phyloP scores from a whole-genome alignment of 306 rosid genomes.

The Sicyos edulis region DNA sequence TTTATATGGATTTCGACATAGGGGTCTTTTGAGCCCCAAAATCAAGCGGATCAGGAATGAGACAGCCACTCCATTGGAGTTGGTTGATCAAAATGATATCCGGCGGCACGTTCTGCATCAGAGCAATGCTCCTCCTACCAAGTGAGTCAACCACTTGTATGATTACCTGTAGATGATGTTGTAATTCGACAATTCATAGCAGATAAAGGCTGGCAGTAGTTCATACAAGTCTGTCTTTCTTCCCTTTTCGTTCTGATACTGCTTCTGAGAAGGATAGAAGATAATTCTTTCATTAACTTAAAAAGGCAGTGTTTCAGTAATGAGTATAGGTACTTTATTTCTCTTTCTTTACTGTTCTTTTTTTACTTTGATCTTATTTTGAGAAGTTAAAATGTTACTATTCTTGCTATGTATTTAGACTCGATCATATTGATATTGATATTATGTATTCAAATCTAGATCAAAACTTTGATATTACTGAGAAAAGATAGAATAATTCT shows the following conservation, averaged over 20 bases:
- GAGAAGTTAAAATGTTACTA: slow-evolving; percentile 4
- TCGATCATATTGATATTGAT: slow-evolving; percentile 1
- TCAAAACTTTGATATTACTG: slow-evolving; percentile 7
- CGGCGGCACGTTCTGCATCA: slow-evolving; percentile 40
- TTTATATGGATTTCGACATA: slow-evolving; percentile 82
- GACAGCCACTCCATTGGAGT: slow-evolving; percentile 66
- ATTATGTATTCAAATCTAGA: slow-evolving; percentile 11
- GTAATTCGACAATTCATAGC: slow-evolving; percentile 24
- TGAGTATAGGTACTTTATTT: slow-evolving; percentile 12
- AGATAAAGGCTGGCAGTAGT: slow-evolving; percentile 21
- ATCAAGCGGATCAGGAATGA: slow-evolving; percentile 89
- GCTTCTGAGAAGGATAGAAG: slow-evolving; percentile 40
- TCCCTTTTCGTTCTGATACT: slow-evolving; percentile 27
- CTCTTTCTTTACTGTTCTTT: slow-evolving; percentile 2
- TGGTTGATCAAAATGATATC: slow-evolving; percentile 70
- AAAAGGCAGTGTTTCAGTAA: slow-evolving; percentile 15
- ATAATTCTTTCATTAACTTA: slow-evolving; percentile 49
- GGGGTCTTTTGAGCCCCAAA: slow-evolving; percentile 90
- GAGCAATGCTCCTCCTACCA: slow-evolving; percentile 41
- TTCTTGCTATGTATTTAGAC: slow-evolving; percentile 21
- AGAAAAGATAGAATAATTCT: neutral
- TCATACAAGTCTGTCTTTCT: slow-evolving; percentile 7
- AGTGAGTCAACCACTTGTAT: slow-evolving; percentile 25
- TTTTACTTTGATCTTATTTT: slow-evolving; percentile 7
- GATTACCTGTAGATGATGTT: slow-evolving; percentile 31